Evolutionary conservation across 1,284 basidiomycete genomes (phyloP).

Genomic region (Microbotryomycetes sp.): DNA sequence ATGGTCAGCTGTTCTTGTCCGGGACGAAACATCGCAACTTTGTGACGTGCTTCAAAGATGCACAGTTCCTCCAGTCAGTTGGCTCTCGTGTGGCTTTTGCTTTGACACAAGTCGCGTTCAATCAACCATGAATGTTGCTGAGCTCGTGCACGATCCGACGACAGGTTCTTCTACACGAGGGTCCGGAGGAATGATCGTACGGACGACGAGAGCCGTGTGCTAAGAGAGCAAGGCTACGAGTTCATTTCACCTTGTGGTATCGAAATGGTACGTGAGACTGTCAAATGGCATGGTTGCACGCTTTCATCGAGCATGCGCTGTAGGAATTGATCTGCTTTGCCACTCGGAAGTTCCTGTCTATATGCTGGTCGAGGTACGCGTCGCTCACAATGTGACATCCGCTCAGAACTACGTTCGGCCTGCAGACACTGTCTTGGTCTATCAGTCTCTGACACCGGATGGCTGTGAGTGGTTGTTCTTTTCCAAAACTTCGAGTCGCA

Average conservation of each 20-base stretch:
- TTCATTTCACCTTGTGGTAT: conserved; percentile 40
- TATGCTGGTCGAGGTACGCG: too few relatives aligned
- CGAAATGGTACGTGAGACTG: conserved; percentile 28
- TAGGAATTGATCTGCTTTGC: too few relatives aligned
- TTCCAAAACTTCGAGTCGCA: too few relatives aligned
- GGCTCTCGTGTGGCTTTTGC: conserved; percentile 10
- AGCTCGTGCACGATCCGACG: conserved; percentile 4
- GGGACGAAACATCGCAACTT: conserved; percentile 40
- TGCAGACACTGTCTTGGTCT: conserved; percentile 41
- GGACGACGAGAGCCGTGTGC: conserved; percentile 6
- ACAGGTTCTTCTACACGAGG: conserved; percentile 23
- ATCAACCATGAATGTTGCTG: conserved; percentile 15
- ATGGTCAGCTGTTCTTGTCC: conserved; percentile 42
- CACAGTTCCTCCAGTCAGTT: conserved; percentile 10
- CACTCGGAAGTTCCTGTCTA: too few relatives aligned
- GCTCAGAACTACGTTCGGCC: conserved; percentile 36
- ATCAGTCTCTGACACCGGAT: conserved; percentile 32
- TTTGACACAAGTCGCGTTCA: conserved; percentile 1
- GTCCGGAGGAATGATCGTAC: conserved; percentile 7
- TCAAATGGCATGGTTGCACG: too few relatives aligned
- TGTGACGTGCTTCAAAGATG: conserved; percentile 38
- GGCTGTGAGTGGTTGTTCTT: background rate
- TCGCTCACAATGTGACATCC: too few relatives aligned
- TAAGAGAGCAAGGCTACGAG: conserved; percentile 33
- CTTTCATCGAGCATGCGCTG: too few relatives aligned